Percentiles rank a stretch among this genome's conserved stretches.
phyloP scores from a whole-genome alignment of 2,329 filamentous ascomycete species.

The Dothiorella sarmentorum region DNA sequence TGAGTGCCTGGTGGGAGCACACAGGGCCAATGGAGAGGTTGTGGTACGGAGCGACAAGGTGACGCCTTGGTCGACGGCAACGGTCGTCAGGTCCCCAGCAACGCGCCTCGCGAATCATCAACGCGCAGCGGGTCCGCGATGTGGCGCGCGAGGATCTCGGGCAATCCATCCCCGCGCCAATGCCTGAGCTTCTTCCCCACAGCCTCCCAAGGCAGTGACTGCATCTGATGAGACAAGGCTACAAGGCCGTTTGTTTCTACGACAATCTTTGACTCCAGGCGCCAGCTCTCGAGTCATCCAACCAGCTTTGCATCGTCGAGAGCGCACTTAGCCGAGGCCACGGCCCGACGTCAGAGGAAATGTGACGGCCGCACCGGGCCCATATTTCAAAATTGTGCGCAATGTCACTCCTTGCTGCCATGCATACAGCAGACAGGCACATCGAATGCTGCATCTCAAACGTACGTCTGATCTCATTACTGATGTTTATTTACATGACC shows the following conservation, averaged over 20 bases:
- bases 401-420: not conserved
- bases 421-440: not conserved
- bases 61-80: conserved; percentile 4
- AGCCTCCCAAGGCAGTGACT: not conserved
- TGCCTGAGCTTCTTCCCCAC: conserved; percentile 5
- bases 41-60: conserved; percentile 8
- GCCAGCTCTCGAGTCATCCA: not conserved
- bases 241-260: not conserved
- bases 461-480: no score
- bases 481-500: not conserved
- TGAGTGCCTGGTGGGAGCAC: not conserved
- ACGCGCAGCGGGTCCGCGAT: conserved; percentile 1
- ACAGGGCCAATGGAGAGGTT: not conserved
- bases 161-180: conserved; percentile 4
- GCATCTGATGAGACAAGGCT: not conserved
- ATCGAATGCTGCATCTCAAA: not conserved
- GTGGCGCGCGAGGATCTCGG: conserved; percentile 7
- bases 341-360: not conserved
- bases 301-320: not conserved
- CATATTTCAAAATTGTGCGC: not conserved
- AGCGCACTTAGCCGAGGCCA: not conserved
- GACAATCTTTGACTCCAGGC: not conserved
- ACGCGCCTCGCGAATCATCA: conserved; percentile 15
- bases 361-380: not conserved
- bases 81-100: conserved; percentile 13